These are phyloP conservation scores for Gyromitra esculenta DNA, from an alignment of 2,329 filamentous ascomycete species.

Conservation along the genomic window DNA sequence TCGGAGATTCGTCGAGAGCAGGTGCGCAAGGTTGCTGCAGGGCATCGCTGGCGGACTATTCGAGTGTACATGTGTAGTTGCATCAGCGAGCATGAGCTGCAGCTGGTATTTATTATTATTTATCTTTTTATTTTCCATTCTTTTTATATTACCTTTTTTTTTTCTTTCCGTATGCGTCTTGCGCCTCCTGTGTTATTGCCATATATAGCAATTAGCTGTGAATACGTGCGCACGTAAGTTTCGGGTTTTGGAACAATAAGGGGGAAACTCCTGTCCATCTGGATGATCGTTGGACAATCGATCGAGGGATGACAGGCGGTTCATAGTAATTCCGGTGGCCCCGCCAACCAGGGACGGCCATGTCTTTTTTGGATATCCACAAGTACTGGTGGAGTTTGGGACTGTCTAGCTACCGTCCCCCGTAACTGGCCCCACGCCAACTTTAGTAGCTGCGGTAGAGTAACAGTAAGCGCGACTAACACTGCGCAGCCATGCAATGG, in stretches of 20 bases:
- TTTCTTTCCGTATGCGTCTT: slow-evolving; percentile 9
- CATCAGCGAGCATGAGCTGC: slow-evolving; percentile 41
- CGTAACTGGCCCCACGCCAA: slow-evolving; percentile 45
- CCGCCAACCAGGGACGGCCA: slow-evolving; percentile 52
- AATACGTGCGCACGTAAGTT: slow-evolving; percentile 27
- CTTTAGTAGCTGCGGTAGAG: slow-evolving; percentile 46
- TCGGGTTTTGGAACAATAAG: slow-evolving; percentile 37
- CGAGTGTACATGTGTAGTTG: slow-evolving; percentile 51
- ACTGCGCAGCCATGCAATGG: slow-evolving; percentile 39
- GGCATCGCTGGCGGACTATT: slow-evolving; percentile 52
- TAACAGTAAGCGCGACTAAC: slow-evolving; percentile 1
- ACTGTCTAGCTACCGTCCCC: not conserved
- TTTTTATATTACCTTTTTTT: not conserved
- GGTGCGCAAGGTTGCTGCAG: slow-evolving; percentile 44
- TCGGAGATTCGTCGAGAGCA: slow-evolving; percentile 49
- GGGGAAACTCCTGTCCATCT: slow-evolving; percentile 17
- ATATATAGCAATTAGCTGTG: slow-evolving; percentile 27
- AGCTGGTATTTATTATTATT: slow-evolving; percentile 9
- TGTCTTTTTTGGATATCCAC: slow-evolving; percentile 39
- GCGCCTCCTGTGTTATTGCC: slow-evolving; percentile 15
- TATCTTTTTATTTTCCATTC: slow-evolving; percentile 30
- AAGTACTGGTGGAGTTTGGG: slow-evolving; percentile 35
- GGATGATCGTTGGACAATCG: slow-evolving; percentile 36
- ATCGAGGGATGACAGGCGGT: slow-evolving; percentile 39
- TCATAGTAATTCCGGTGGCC: slow-evolving; percentile 41